Evolutionary conservation across 2,329 filamentous ascomycete genomes (phyloP), one percentile per base, ranked within the genome.

Genomic region (Ophiocordyceps polyrhachis-furcata): DNA sequence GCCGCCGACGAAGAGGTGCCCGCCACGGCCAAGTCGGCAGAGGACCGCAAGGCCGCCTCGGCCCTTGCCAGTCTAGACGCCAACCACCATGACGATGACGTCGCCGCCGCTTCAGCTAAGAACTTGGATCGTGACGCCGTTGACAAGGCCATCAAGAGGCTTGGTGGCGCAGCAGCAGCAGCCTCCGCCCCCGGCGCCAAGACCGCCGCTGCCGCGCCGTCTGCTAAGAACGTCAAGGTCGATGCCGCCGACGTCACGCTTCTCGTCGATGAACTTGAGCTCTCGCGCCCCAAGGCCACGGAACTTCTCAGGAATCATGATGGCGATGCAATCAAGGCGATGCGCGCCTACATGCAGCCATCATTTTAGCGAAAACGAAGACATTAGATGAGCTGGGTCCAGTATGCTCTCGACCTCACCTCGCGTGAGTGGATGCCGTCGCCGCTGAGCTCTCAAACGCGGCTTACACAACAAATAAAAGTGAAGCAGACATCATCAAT

Each of bases 11-110:
- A 77, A 49, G 73, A 76, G 52, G 61, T 68, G 51, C 61, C 62
- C 31, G 51, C 61, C 29, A 29, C 43, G 20, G 70, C 72, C 55
- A 81, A 79, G 62, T 76, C 73, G 40, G 81, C 81, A 56, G 81
- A 86, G 62, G 81, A 85, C 64, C 78, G 81, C 62, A 85, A 85
- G 62, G 80, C 81, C 41, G 80, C 80, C 38, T 79, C 78, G 7
- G 83, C 82, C 28, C 74, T 87, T 48, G 81, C 79, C 42, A 74
- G 71, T 49, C 76, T 88, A 51, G 81, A 85, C 57, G 59, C 65
- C 40, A 58, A 62, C 35, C 67, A 62, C 35, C 67, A 65, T 47
- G 65, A 66, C 46, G 64, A 66, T 45, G 64, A 67, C 46, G 68
- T 72, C 28, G 64, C 69, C 41, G 55, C 58, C 31, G 56, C 62